A percentile compares a stretch with the other conserved stretches of the same genome.
phyloP scores from a whole-genome alignment of 768 basidiomycete species.

The Boletus barrowsii region DNA sequence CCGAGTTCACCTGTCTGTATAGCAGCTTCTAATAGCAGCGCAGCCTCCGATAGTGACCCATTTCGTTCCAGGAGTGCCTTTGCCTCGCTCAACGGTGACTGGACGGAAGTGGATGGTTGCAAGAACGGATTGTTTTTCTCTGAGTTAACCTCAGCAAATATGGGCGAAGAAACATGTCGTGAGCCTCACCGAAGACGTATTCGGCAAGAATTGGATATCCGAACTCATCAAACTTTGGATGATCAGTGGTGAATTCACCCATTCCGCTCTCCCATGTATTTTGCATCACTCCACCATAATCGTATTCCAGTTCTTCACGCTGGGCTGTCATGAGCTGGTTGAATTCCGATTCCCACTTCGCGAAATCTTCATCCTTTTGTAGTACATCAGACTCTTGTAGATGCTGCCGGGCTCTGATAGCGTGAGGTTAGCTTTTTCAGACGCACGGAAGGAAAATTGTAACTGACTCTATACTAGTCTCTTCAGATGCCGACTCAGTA shows the following conservation, averaged over 20 bases:
- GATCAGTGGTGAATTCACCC: conserved; percentile 38
- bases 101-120: conserved; percentile 44
- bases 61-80: conserved; percentile 75
- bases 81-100: conserved; percentile 62
- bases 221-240: conserved; percentile 58
- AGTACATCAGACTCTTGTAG: conserved; percentile 56
- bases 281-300: conserved; percentile 61
- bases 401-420: conserved; percentile 57
- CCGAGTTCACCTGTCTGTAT: conserved; percentile 80
- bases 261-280: conserved; percentile 60
- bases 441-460: not conserved
- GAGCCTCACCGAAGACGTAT: conserved; percentile 73
- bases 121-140: conserved; percentile 73
- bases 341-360: conserved; percentile 82
- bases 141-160: conserved; percentile 29
- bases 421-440: conserved; percentile 3
- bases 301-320: conserved; percentile 63
- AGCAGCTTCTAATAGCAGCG: conserved; percentile 85
- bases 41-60: conserved; percentile 85
- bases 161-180: not conserved
- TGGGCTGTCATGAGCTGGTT: conserved; percentile 71
- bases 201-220: conserved; percentile 72
- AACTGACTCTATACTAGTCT: conserved; percentile 42
- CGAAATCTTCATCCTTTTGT: conserved; percentile 59
- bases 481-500: conserved; percentile 40